Base-by-base conservation (phyloP, 2,329 filamentous ascomycete genomes). In the Cladosporium sp. region DNA sequence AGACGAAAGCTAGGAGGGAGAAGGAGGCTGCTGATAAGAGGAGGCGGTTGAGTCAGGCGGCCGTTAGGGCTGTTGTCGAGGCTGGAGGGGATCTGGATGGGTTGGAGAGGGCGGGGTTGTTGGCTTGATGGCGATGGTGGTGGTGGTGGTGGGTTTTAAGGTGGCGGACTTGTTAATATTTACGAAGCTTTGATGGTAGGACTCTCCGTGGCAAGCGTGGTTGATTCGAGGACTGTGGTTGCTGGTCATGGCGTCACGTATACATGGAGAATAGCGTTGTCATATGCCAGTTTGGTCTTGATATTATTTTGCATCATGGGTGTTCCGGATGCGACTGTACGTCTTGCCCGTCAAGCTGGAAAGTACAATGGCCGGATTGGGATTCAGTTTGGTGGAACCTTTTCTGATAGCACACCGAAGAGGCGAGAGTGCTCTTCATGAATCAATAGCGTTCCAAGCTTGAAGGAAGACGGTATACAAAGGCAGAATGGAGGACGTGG, bases 1-100 rank as follows among this genome's bases (percentile, higher is more conserved):
- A 98, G 85, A 98, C 95, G 10, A 97, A 97, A 77, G 92, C 92
- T n/a, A 82, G 93, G 65, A 83, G 95, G 60, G 94, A 98, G 78
- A 91, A 92, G 77, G 94, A 97, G 80, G 92, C 92, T 1, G 83
- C 86, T 63, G 94, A 97, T 74, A 89, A 90, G 78, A 83, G 91
- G 72, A 81, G 89, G 71, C 84, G 86, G 75, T 75, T 93, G 65
- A 89, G 86, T 73, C 87, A 91, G 77, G 87, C 88, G 8, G 88
- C 90, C 34, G 79, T 90, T 69, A 87, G 87, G 77, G 90, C 89
- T 10, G 87, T 93, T 0, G 82, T 86, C 65, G 90, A 88, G 12
- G 90, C 88, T 0, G 91, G 91, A 1, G 91, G 90, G 2, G 88
- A 93, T 76, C 65, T 83, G 36, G 78, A 77, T 59, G 73, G 73